These are phyloP conservation scores for Bertia moriformis DNA, from an alignment of 2,329 filamentous ascomycete species.

Conservation along the genomic window DNA sequence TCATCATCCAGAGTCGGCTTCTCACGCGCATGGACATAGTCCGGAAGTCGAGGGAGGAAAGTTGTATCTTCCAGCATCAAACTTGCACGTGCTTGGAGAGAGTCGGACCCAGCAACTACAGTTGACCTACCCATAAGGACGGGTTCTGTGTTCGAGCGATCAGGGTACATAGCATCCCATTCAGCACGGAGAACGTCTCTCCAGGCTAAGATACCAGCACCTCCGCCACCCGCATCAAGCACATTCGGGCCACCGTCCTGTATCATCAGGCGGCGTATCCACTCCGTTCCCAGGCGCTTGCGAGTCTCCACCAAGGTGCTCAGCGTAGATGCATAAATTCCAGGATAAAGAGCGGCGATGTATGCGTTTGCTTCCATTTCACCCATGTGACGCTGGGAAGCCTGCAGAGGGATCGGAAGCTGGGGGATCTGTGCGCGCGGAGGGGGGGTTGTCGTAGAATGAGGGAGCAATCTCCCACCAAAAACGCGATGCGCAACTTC, in stretches of 20 bases:
- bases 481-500: slow-evolving; percentile 39
- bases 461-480: slow-evolving; percentile 38
- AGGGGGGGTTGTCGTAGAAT: slow-evolving; percentile 36
- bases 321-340: slow-evolving; percentile 40
- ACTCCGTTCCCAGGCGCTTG: slow-evolving; percentile 40
- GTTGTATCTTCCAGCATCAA: slow-evolving; percentile 45
- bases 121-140: slow-evolving; percentile 39
- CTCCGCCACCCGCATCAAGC: slow-evolving; percentile 46
- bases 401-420: slow-evolving; percentile 39
- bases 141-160: slow-evolving; percentile 18
- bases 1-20: slow-evolving; percentile 22
- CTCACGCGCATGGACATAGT: slow-evolving; percentile 31
- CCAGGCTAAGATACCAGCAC: slow-evolving; percentile 46
- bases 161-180: slow-evolving; percentile 37
- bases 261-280: slow-evolving; percentile 37
- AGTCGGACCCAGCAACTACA: slow-evolving; percentile 39
- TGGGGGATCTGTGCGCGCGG: slow-evolving; percentile 29
- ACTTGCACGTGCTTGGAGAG: slow-evolving; percentile 37
- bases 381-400: slow-evolving; percentile 38
- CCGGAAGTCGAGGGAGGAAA: slow-evolving; percentile 47
- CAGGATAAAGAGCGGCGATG: slow-evolving; percentile 42
- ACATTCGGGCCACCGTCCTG: slow-evolving; percentile 41
- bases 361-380: slow-evolving; percentile 47
- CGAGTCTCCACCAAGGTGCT: slow-evolving; percentile 43
- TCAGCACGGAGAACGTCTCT: slow-evolving; percentile 44